These are phyloP conservation scores for sweet orange (Citrus sinensis) DNA, from an alignment of 345 rosid species.

Conservation along the genomic window DVS_A1.0 CM039165.1:19901501-19902000, in stretches of 20 bases:
- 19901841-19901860: background rate
- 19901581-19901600: background rate
- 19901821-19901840: background rate
- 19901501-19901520: too few species aligned
- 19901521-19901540: background rate
- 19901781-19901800: background rate
- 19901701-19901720: background rate
- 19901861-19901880: background rate
- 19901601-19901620: background rate
- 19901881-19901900: background rate
- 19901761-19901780: background rate
- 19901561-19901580: background rate
- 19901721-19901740: background rate
- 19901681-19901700: background rate
- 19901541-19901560: constrained; percentile 23
- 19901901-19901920: background rate
- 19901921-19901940: background rate
- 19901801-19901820: background rate
- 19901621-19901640: background rate
- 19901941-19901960: background rate
- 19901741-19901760: background rate
- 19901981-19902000: too few species aligned
- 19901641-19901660: background rate
- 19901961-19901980: too few species aligned
- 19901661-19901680: too few species aligned